Base-by-base conservation (phyloP, 768 basidiomycete species). In the Kwoniella pini region DNA sequence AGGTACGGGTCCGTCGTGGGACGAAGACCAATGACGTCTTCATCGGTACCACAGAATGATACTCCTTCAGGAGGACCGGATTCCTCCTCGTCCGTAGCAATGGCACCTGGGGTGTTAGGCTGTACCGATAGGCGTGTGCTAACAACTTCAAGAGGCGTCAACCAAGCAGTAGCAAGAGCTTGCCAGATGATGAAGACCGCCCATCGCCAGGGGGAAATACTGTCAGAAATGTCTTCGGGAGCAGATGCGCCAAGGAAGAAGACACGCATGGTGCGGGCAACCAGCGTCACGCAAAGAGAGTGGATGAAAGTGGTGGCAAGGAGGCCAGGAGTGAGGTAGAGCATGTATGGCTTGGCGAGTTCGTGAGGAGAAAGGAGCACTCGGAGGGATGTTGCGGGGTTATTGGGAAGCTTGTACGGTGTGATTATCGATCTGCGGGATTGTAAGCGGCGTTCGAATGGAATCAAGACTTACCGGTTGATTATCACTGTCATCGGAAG, bases 1-100 rank as follows among this genome's bases (percentile, higher is more conserved):
- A 69, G 64, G 57, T 78, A 78, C 7, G 77, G 75, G 40, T 76
- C 75, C 24, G 65, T 72, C 4, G 72, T 75, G 4, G 77, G 77
- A 51, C 77, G 54, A n/a, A 78, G 57, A 9, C 77, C 77, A 46
- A 78, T 76, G 17, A 78, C 77, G 58, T 78, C 77, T 57, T 78
- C 77, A 12, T 72, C 71, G 17, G 64, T 68, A 10, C 77, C 77
- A 27, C 74, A 75, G 54, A 68, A 78, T 13, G 60, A 43, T 0
- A 74, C 63, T 13, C 75, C 75, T 45, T 78, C 74, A 12, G 75
- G 77, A 31, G 64, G 59, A 4, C 64, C 67, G n/a, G 63, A 62
- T 19, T 54, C 61, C 21, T 61, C 57, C 21, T 61, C 57, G 7
- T 30, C 59, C 19, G 42, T 57, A 2, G 61, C 50, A 5, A 65